These are phyloP conservation scores for Xanthoconium separans DNA, from an alignment of 1,284 basidiomycete species.

Conservation along the genomic window DNA sequence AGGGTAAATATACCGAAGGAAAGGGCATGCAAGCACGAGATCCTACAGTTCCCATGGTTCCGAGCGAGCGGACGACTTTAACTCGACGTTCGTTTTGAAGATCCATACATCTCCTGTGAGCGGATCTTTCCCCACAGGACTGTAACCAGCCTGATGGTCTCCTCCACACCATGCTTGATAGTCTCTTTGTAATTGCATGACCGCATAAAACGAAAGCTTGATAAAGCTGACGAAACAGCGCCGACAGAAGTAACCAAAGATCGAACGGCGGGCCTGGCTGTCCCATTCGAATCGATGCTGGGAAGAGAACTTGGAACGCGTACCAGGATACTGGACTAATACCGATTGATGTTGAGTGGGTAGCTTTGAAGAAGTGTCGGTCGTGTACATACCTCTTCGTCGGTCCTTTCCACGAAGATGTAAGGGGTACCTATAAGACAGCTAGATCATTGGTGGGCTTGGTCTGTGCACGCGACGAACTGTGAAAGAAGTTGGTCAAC, in stretches of 20 bases:
- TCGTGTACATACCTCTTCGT: slow-evolving; percentile 41
- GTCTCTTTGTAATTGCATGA: slow-evolving; percentile 59
- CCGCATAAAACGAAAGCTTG: slow-evolving; percentile 71
- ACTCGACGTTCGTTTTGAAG: slow-evolving; percentile 65
- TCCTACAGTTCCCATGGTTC: slow-evolving; percentile 62
- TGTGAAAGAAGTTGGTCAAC: slow-evolving; percentile 61
- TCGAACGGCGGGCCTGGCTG: slow-evolving; percentile 55
- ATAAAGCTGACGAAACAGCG: slow-evolving; percentile 69
- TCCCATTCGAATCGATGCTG: neutral
- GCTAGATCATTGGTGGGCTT: slow-evolving; percentile 3
- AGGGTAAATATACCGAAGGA: neutral
- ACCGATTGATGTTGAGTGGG: slow-evolving; percentile 2
- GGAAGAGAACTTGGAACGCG: slow-evolving; percentile 2
- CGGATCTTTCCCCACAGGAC: slow-evolving; percentile 52
- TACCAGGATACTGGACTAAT: slow-evolving; percentile 32
- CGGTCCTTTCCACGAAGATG: slow-evolving; percentile 53
- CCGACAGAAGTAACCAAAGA: slow-evolving; percentile 77
- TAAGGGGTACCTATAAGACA: slow-evolving; percentile 43
- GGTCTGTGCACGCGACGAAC: slow-evolving; percentile 37
- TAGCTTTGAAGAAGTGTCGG: neutral
- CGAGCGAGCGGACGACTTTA: slow-evolving; percentile 60
- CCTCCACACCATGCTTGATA: slow-evolving; percentile 64
- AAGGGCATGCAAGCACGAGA: neutral
- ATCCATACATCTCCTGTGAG: slow-evolving; percentile 59
- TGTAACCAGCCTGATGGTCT: slow-evolving; percentile 46